A percentile compares a stretch with the other conserved stretches of the same genome.
Conservation (phyloP, 768 basidiomycete species). For the Tylopilus rubrobrunneus region DNA sequence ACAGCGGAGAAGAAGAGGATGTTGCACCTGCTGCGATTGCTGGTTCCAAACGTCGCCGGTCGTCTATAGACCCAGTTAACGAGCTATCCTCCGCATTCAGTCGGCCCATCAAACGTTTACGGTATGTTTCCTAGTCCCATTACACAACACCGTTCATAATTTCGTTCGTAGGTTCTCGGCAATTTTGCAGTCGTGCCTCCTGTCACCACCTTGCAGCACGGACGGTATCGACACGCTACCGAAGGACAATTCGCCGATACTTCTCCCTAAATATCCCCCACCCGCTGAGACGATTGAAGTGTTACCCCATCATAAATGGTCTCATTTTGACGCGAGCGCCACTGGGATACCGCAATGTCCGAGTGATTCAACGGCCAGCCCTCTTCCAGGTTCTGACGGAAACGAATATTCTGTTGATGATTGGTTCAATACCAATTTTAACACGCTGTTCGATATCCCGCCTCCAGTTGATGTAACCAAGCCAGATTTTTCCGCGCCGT, state of each 20-base stretch:
- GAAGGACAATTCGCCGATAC: neutral
- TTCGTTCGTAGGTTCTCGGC: neutral
- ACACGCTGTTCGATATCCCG: slow-evolving; percentile 26
- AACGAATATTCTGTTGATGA: slow-evolving; percentile 29
- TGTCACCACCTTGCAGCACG: slow-evolving; percentile 14
- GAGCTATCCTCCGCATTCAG: neutral
- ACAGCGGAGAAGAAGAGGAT: slow-evolving; percentile 17
- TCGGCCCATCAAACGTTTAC: slow-evolving; percentile 20
- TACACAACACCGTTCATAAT: neutral
- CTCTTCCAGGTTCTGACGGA: slow-evolving; percentile 30
- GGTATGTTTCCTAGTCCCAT: slow-evolving; percentile 11
- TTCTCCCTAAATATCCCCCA: neutral
- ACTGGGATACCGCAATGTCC: slow-evolving; percentile 27
- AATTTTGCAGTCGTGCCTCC: slow-evolving; percentile 3
- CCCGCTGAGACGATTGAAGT: neutral
- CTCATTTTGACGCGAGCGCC: slow-evolving; percentile 31
- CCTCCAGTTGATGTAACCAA: slow-evolving; percentile 21
- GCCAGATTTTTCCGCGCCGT: slow-evolving; percentile 21
- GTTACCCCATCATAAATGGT: too few species aligned
- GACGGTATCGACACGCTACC: neutral
- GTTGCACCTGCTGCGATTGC: slow-evolving; percentile 9
- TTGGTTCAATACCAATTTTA: slow-evolving; percentile 33
- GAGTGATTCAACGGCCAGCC: slow-evolving; percentile 8
- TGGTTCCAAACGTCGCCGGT: slow-evolving; percentile 21
- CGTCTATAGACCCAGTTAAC: neutral